These are phyloP conservation scores for Nannizziopsis barbatae DNA, from an alignment of 2,329 filamentous ascomycete species.

Conservation along the genomic window DNA sequence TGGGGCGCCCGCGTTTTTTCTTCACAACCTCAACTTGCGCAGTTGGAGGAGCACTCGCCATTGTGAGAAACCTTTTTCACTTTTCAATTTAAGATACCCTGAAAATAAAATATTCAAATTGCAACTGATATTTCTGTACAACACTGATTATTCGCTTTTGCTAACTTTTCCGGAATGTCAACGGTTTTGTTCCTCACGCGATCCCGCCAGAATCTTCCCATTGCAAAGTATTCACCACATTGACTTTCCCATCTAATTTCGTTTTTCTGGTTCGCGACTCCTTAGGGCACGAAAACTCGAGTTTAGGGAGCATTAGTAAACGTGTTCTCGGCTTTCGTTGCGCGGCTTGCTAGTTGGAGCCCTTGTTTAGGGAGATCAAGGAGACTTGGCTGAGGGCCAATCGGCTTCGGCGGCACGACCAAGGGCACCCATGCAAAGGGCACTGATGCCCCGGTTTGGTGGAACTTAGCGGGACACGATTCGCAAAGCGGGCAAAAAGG, in stretches of 20 bases:
- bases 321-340: no score
- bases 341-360: no score
- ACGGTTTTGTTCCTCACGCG: background rate
- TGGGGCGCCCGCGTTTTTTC: constrained; percentile 5
- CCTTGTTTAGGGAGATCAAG: background rate
- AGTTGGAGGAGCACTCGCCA: background rate
- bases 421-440: background rate
- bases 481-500: background rate
- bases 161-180: background rate
- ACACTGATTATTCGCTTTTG: no score
- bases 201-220: background rate
- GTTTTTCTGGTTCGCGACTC: constrained; percentile 4
- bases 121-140: no score
- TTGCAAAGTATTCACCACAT: background rate
- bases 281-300: background rate
- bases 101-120: background rate
- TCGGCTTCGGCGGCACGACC: background rate
- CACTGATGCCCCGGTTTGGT: background rate
- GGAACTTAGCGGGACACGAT: background rate
- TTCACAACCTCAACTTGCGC: constrained; percentile 3
- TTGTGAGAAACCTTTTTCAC: background rate
- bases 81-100: background rate
- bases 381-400: background rate
- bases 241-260: background rate
- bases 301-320: background rate